phyloP scores from a whole-genome alignment of 2,329 filamentous ascomycete genomes.

The Aspergillus spinulosporus region DNA sequence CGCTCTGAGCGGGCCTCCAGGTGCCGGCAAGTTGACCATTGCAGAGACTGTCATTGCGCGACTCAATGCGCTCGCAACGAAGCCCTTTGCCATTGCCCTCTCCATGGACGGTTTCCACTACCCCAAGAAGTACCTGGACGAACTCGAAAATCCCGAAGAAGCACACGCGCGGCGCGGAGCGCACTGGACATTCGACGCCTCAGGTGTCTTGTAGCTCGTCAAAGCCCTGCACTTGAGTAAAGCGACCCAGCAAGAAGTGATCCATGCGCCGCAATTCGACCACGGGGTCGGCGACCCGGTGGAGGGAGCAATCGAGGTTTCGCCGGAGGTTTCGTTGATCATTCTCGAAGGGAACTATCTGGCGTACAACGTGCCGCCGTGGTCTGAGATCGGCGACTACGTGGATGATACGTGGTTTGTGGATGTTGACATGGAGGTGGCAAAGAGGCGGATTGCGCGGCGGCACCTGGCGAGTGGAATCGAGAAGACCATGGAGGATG shows the following conservation, averaged over 20 bases:
- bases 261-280: constrained; percentile 9
- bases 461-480: neutral
- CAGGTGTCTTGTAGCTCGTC: neutral
- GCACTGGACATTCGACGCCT: constrained; percentile 5
- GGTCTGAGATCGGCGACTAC: constrained; percentile 2
- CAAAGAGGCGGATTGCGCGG: neutral
- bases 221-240: constrained; percentile 4
- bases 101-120: constrained; percentile 13
- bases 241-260: neutral
- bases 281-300: constrained; percentile 6
- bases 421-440: neutral
- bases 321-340: no score
- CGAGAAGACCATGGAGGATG: constrained; percentile 2
- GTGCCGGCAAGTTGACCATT: constrained; percentile 8
- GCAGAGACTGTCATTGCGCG: constrained; percentile 2
- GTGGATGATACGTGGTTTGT: constrained; percentile 11
- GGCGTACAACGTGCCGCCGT: neutral
- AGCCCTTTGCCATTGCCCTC: constrained; percentile 7
- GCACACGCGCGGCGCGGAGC: no score
- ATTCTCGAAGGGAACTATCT: neutral
- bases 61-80: neutral
- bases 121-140: constrained; percentile 7
- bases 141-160: no score
- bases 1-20: neutral
- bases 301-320: no score